Evolutionary conservation across 768 basidiomycete species (phyloP).

Genomic region (Gautieria morchelliformis): DNA sequence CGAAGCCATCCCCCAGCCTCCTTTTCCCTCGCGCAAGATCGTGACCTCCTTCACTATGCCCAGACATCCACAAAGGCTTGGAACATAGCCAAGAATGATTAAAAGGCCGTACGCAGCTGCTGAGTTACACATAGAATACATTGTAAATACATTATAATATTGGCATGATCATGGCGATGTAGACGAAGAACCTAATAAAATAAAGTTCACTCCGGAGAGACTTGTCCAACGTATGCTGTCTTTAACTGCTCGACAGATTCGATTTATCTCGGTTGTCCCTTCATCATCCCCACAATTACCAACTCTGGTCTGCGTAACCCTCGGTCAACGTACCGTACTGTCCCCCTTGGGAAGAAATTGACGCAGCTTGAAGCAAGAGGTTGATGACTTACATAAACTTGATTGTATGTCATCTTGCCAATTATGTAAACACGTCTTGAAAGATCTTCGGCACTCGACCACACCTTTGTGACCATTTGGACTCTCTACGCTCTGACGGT

Average conservation of each 20-base stretch:
- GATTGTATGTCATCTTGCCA: not conserved
- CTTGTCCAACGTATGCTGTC: slow-evolving; percentile 19
- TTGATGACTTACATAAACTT: too few species aligned
- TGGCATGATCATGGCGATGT: too few species aligned
- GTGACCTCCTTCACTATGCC: too few species aligned
- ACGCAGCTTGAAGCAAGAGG: slow-evolving; percentile 11
- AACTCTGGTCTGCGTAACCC: slow-evolving; percentile 28
- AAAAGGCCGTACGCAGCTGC: too few species aligned
- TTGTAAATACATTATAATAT: too few species aligned
- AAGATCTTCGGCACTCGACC: not conserved
- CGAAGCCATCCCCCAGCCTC: too few species aligned
- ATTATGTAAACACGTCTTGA: not conserved
- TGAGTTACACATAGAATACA: too few species aligned
- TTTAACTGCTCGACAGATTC: slow-evolving; percentile 36
- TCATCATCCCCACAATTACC: slow-evolving; percentile 36
- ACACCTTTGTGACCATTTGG: not conserved
- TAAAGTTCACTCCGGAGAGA: too few species aligned
- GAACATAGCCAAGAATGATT: too few species aligned
- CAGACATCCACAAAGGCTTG: too few species aligned
- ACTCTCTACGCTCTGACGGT: not conserved
- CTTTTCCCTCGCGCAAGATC: too few species aligned
- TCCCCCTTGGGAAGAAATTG: slow-evolving; percentile 35
- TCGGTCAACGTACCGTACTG: slow-evolving; percentile 37
- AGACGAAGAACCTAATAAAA: too few species aligned
- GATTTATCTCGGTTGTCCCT: slow-evolving; percentile 25